These are phyloP conservation scores for Trichoderma sp. DNA, from an alignment of 2,329 filamentous ascomycete genomes.

Conservation along the genomic window DNA sequence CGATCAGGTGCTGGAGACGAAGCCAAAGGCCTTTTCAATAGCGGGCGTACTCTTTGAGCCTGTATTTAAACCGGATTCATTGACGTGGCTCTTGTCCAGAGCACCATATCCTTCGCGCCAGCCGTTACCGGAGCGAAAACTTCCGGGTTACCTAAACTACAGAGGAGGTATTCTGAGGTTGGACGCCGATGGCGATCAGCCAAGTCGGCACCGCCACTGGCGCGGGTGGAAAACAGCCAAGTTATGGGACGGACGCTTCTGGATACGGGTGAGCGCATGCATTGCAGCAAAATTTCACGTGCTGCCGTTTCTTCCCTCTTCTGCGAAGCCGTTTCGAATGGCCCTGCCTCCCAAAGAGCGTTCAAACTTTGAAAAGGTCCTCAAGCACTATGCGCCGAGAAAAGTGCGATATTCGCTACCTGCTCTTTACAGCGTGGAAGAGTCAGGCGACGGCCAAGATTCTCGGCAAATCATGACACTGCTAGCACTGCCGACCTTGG, in stretches of 20 bases:
- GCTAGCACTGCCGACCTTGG: conserved; percentile 56
- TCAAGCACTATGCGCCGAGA: conserved; percentile 54
- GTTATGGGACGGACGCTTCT: conserved; percentile 64
- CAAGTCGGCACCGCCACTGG: conserved; percentile 30
- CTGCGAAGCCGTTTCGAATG: conserved; percentile 52
- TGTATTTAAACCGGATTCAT: conserved; percentile 27
- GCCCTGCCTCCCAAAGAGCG: conserved; percentile 40
- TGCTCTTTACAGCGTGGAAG: conserved; percentile 52
- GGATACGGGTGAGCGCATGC: conserved; percentile 53
- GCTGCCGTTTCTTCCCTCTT: conserved; percentile 47
- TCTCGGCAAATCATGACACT: conserved; percentile 41
- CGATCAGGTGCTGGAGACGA: background rate
- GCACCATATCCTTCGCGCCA: conserved; percentile 47
- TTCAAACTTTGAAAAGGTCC: conserved; percentile 42
- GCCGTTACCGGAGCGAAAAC: conserved; percentile 35
- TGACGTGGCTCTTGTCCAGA: conserved; percentile 50
- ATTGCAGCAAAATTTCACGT: conserved; percentile 47
- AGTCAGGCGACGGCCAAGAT: conserved; percentile 5
- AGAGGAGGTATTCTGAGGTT: background rate
- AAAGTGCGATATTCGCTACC: conserved; percentile 60
- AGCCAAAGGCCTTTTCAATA: conserved; percentile 46
- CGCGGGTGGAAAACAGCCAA: conserved; percentile 37
- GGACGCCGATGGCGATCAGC: conserved; percentile 21
- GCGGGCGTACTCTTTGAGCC: conserved; percentile 45
- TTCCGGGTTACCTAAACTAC: conserved; percentile 31